Evolutionary conservation across 352 stramenopile species (phyloP).

Genomic region (Globisporangium orthogonon): DNA sequence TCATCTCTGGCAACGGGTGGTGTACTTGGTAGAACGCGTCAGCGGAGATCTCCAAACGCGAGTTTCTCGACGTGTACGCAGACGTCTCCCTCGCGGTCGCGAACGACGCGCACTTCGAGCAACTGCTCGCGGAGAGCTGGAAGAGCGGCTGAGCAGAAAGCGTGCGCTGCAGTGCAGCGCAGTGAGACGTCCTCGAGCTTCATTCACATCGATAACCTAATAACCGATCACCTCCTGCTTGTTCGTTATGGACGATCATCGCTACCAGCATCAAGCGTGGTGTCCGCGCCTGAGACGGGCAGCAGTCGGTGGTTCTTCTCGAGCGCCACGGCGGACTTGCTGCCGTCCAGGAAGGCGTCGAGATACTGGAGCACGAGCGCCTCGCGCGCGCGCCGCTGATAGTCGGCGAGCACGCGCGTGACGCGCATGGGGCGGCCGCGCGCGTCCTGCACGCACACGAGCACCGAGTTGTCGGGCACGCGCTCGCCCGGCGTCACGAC

Average conservation of each 20-base stretch:
- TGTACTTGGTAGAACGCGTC: constrained; percentile 3
- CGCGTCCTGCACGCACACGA: constrained; percentile 50
- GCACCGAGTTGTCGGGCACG: constrained; percentile 65
- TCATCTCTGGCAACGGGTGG: neutral
- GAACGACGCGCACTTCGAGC: constrained; percentile 53
- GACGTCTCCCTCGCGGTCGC: constrained; percentile 60
- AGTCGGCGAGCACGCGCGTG: constrained; percentile 56
- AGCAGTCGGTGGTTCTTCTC: constrained; percentile 75
- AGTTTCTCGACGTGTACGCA: constrained; percentile 71
- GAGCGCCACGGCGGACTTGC: constrained; percentile 68
- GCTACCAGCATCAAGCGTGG: neutral
- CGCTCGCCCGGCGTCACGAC: constrained; percentile 53
- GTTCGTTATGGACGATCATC: no score
- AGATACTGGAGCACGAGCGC: constrained; percentile 65
- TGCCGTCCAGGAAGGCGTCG: constrained; percentile 54
- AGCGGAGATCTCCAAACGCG: constrained; percentile 31
- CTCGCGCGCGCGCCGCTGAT: constrained; percentile 43
- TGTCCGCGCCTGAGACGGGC: constrained; percentile 4
- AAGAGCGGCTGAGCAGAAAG: constrained; percentile 1
- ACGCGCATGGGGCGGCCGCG: constrained; percentile 29
- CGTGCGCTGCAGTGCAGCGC: neutral
- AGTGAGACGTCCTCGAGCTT: neutral
- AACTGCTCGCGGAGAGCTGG: constrained; percentile 70
- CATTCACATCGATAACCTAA: neutral
- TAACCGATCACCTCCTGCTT: no score